phyloP scores from a whole-genome alignment of 805 yeast species.

The Kluyveromyces aestuarii region DNA sequence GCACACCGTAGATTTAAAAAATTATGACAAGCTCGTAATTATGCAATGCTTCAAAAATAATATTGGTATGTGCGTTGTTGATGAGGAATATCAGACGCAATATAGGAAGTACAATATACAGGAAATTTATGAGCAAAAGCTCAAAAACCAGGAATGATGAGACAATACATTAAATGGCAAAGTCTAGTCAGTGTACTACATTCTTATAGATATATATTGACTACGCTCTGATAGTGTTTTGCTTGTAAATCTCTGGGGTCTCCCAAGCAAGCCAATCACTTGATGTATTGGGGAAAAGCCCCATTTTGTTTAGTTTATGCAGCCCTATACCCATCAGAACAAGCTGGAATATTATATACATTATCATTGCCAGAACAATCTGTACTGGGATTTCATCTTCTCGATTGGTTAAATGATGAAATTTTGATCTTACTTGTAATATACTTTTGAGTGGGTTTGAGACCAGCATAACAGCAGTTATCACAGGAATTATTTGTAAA shows the following conservation, averaged over 20 bases:
- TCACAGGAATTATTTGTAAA: slow-evolving; percentile 80
- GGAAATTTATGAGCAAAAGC: slow-evolving; percentile 52
- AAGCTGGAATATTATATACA: slow-evolving; percentile 39
- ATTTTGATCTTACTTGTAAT: slow-evolving; percentile 44
- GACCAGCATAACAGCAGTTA: slow-evolving; percentile 80
- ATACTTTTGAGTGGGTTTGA: slow-evolving; percentile 72
- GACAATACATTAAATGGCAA: not conserved
- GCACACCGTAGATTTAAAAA: slow-evolving; percentile 72
- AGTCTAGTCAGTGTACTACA: not conserved
- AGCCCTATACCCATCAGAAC: slow-evolving; percentile 64
- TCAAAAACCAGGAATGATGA: slow-evolving; percentile 9
- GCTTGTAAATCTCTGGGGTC: slow-evolving; percentile 24
- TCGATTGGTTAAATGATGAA: slow-evolving; percentile 35
- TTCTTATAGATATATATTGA: not conserved
- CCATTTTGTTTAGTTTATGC: slow-evolving; percentile 82
- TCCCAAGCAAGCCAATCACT: slow-evolving; percentile 96
- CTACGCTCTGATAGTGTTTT: slow-evolving; percentile 11
- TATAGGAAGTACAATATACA: slow-evolving; percentile 70
- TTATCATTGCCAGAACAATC: slow-evolving; percentile 33
- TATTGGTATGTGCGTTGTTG: slow-evolving; percentile 79
- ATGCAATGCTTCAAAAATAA: slow-evolving; percentile 86
- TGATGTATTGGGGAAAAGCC: slow-evolving; percentile 74
- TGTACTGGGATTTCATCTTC: slow-evolving; percentile 21
- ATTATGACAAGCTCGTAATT: slow-evolving; percentile 66
- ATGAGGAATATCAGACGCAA: slow-evolving; percentile 41